Base-by-base conservation (phyloP, 768 basidiomycete species). In the Vishniacozyma victoriae region DNA sequence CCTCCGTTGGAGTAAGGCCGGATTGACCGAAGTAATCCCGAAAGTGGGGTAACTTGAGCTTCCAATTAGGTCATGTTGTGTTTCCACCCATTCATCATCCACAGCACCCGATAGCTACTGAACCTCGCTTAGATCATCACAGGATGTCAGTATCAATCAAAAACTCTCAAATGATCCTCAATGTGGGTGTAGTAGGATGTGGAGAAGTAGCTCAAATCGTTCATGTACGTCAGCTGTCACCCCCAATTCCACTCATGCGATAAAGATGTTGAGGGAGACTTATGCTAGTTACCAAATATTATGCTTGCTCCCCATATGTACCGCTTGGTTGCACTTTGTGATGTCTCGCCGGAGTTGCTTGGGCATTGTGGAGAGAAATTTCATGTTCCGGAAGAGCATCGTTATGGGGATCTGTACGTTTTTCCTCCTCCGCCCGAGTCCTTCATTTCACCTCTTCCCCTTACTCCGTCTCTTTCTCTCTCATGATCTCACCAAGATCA, bases 121-220 rank as follows among this genome's bases (percentile, higher is more conserved):
- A n/a, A n/a, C n/a, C n/a, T n/a, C n/a, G n/a, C n/a, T n/a, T n/a
- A n/a, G n/a, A n/a, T n/a, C n/a, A n/a, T n/a, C n/a, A n/a, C n/a
- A n/a, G n/a, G n/a, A n/a, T n/a, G n/a, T n/a, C n/a, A n/a, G n/a
- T n/a, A n/a, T n/a, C n/a, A n/a, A n/a, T n/a, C n/a, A 33, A 33
- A 9, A 33, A 9, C 9, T 33, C 29, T 9, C 29, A 33, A 33
- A 9, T 9, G 9, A 54, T 60, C 19, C 52, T 60, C 23, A 56
- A 57, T 33, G 59, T 54, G 3, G 59, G 52, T n/a, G 39, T 61
- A 14, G 42, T 61, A 6, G 59, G 59, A 15, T 61, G 59, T 38
- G 59, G 59, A 2, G 56, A 61, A 39, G 53, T 57, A 23, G 55
- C 55, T 4, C 52, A 54, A 37, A 45, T 52, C 9, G 54, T 48